Percentiles rank a stretch among this genome's conserved stretches.
Evolutionary conservation across 768 basidiomycete genomes (phyloP).

Genomic region (Phylloporus sp.): DNA sequence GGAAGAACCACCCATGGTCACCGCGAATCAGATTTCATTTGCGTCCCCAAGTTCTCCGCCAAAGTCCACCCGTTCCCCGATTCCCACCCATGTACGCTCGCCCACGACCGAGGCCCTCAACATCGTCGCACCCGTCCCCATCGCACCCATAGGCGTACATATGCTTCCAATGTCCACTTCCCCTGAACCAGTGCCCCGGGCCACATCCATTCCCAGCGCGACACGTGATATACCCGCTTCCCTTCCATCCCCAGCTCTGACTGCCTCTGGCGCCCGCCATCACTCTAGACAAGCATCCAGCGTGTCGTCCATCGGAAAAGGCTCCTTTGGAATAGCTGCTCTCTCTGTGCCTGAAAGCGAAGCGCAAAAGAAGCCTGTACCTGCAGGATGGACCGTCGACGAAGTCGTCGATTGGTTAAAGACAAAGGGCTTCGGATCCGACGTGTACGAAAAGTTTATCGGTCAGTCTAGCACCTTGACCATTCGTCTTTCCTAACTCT

Average conservation of each 20-base stretch:
- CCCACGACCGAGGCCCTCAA: slow-evolving; percentile 25
- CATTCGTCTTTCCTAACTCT: background rate
- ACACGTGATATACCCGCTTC: slow-evolving; percentile 27
- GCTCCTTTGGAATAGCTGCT: slow-evolving; percentile 22
- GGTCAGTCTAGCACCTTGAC: slow-evolving; percentile 44
- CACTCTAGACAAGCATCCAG: slow-evolving; percentile 35
- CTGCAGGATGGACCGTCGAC: slow-evolving; percentile 77
- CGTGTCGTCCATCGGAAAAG: slow-evolving; percentile 24
- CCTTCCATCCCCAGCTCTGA: slow-evolving; percentile 29
- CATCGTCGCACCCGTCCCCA: slow-evolving; percentile 23
- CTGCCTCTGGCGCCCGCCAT: slow-evolving; percentile 20
- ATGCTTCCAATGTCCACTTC: slow-evolving; percentile 23
- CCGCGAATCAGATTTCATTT: slow-evolving; percentile 17
- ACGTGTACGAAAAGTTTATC: slow-evolving; percentile 79
- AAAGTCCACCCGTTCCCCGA: slow-evolving; percentile 20
- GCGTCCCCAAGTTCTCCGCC: slow-evolving; percentile 11
- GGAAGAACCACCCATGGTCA: slow-evolving; percentile 10
- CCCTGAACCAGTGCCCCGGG: slow-evolving; percentile 17
- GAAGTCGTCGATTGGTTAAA: slow-evolving; percentile 89
- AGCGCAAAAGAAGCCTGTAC: slow-evolving; percentile 30
- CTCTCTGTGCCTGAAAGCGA: slow-evolving; percentile 19
- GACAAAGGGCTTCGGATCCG: slow-evolving; percentile 77
- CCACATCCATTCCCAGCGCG: slow-evolving; percentile 22
- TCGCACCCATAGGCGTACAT: slow-evolving; percentile 13
- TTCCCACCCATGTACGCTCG: slow-evolving; percentile 12